Conservation (phyloP, 2,329 filamentous ascomycete genomes). For the Penicillium decumbens region DNA sequence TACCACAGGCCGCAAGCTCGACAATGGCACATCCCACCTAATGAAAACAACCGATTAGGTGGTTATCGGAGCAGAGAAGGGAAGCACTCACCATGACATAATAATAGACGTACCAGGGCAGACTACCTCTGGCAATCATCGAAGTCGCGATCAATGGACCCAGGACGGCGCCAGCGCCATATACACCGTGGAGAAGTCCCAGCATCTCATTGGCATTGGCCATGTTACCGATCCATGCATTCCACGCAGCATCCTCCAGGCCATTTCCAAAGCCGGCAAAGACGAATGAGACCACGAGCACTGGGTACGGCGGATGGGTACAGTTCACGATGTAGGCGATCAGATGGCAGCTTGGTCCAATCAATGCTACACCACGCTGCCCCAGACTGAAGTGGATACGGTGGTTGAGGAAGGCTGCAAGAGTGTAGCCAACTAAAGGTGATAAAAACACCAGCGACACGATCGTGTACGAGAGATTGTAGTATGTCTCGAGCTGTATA, state of each 20-base stretch:
- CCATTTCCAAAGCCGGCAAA: slow-evolving; percentile 43
- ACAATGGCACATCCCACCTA: slow-evolving; percentile 26
- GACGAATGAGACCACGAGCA: slow-evolving; percentile 39
- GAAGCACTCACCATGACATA: slow-evolving; percentile 62
- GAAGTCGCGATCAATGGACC: slow-evolving; percentile 66
- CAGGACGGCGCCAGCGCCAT: slow-evolving; percentile 66
- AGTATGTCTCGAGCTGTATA: slow-evolving; percentile 45
- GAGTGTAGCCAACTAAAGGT: slow-evolving; percentile 46
- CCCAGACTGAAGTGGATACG: slow-evolving; percentile 47
- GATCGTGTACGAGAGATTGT: slow-evolving; percentile 46
- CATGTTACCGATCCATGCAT: slow-evolving; percentile 67
- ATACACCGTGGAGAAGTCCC: slow-evolving; percentile 68
- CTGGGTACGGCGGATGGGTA: slow-evolving; percentile 41
- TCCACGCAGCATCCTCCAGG: slow-evolving; percentile 52
- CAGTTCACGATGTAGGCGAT: slow-evolving; percentile 36
- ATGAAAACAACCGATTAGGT: neutral
- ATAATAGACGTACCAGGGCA: slow-evolving; percentile 70
- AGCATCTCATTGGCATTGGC: slow-evolving; percentile 67
- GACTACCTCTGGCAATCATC: slow-evolving; percentile 60
- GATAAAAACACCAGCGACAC: slow-evolving; percentile 49
- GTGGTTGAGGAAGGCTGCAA: slow-evolving; percentile 46
- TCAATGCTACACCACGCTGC: slow-evolving; percentile 65
- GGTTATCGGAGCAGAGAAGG: neutral
- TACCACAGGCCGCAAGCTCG: slow-evolving; percentile 21
- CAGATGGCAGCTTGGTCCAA: slow-evolving; percentile 53